These are phyloP conservation scores for Sclerotinia borealis DNA, from an alignment of 2,329 filamentous ascomycete species.

Conservation along the genomic window DNA sequence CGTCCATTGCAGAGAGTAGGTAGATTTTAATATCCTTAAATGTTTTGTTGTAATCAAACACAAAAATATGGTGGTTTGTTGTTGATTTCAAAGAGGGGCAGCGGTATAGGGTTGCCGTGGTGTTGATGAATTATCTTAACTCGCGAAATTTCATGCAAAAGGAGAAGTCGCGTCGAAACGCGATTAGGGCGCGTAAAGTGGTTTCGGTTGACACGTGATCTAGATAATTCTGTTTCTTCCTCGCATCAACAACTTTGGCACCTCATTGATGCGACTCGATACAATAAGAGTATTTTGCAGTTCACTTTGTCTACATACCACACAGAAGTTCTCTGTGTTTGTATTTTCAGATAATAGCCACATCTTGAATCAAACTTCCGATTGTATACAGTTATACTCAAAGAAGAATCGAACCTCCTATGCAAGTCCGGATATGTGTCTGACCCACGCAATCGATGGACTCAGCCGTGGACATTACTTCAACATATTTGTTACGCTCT, in stretches of 20 bases:
- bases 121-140: neutral
- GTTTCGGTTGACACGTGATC: neutral
- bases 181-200: conserved; percentile 8
- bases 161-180: conserved; percentile 7
- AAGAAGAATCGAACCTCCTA: neutral
- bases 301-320: no score
- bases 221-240: neutral
- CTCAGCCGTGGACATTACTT: no score
- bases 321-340: no score
- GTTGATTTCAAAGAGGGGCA: neutral
- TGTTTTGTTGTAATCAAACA: neutral
- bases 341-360: neutral
- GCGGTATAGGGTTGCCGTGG: neutral
- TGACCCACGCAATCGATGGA: no score
- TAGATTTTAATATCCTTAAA: neutral
- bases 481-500: no score
- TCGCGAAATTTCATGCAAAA: conserved; percentile 11
- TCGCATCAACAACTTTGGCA: neutral
- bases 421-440: neutral
- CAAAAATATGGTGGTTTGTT: neutral
- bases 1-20: conserved; percentile 48
- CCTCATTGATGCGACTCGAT: neutral
- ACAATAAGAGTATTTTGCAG: neutral
- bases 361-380: no score
- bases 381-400: neutral